phyloP scores from a whole-genome alignment of 495 filamentous ascomycete species.

The Cenococcum geophilum region DNA sequence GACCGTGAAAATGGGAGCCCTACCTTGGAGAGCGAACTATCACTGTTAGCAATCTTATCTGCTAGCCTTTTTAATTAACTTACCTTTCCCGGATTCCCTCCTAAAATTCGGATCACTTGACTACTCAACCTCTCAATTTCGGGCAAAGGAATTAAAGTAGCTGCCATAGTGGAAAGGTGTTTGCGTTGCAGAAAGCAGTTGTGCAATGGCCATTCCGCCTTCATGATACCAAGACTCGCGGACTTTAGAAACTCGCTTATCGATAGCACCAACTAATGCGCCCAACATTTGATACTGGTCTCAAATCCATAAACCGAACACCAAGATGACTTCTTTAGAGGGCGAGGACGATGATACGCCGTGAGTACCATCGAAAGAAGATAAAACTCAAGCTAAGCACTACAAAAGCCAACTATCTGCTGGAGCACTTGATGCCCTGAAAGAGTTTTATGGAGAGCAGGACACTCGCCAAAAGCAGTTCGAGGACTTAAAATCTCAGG shows the following conservation, averaged over 20 bases:
- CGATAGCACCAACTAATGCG: constrained; percentile 4
- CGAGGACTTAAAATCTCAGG: constrained; percentile 51
- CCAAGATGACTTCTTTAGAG: constrained; percentile 14
- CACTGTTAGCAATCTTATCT: constrained; percentile 3
- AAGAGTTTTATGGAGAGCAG: constrained; percentile 63
- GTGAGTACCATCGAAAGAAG: constrained; percentile 12
- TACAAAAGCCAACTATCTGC: constrained; percentile 50
- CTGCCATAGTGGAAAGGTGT: constrained; percentile 28
- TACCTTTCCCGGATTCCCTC: constrained; percentile 42
- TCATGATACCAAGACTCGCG: constrained; percentile 24
- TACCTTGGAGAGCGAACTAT: constrained; percentile 41
- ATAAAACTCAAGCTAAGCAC: neutral
- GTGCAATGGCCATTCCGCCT: constrained; percentile 20
- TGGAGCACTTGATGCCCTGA: constrained; percentile 55
- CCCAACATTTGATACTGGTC: neutral
- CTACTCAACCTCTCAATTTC: constrained; percentile 36
- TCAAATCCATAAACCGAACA: neutral
- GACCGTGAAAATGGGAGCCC: neutral
- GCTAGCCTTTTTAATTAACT: neutral
- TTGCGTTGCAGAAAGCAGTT: constrained; percentile 16
- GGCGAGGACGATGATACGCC: constrained; percentile 24
- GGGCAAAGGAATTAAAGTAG: constrained; percentile 31
- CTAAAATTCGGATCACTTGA: constrained; percentile 38
- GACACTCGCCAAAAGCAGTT: constrained; percentile 57
- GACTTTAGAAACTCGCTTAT: constrained; percentile 28